Conservation (phyloP, 306 rosid species). For the Erythrophleum fordii region DNA sequence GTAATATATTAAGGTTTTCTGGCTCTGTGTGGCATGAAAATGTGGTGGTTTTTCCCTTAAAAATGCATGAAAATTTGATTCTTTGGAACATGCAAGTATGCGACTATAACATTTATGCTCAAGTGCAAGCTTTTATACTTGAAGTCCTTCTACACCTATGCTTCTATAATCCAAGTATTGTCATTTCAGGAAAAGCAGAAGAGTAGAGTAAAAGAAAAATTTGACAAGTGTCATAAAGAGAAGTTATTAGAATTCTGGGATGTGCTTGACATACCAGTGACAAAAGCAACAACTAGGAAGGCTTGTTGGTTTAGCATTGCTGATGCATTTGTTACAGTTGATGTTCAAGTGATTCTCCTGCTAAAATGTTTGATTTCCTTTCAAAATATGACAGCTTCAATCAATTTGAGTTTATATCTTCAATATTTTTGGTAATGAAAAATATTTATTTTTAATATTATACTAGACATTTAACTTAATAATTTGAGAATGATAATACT, state of each 20-base stretch:
- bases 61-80: not conserved
- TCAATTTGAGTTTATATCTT: too few species aligned
- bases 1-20: slow-evolving; percentile 85
- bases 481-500: not conserved
- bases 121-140: not conserved
- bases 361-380: not conserved
- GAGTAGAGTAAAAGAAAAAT: slow-evolving; percentile 77
- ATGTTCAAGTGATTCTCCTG: slow-evolving; percentile 6
- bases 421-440: too few species aligned
- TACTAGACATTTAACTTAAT: not conserved
- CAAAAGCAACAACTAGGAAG: slow-evolving; percentile 76
- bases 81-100: slow-evolving; percentile 4
- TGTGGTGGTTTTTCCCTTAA: slow-evolving; percentile 52
- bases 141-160: slow-evolving; percentile 34
- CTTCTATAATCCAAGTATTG: slow-evolving; percentile 23
- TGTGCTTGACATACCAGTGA: slow-evolving; percentile 65
- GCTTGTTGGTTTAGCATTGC: slow-evolving; percentile 48
- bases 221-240: slow-evolving; percentile 87
- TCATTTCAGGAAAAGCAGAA: slow-evolving; percentile 82
- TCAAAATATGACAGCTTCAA: too few species aligned
- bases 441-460: not conserved
- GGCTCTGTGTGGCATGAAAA: slow-evolving; percentile 90
- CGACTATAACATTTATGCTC: not conserved
- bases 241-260: slow-evolving; percentile 85
- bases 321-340: not conserved